phyloP scores from a whole-genome alignment of 305 asterid genomes.

The Fraxinus nigra region DNA sequence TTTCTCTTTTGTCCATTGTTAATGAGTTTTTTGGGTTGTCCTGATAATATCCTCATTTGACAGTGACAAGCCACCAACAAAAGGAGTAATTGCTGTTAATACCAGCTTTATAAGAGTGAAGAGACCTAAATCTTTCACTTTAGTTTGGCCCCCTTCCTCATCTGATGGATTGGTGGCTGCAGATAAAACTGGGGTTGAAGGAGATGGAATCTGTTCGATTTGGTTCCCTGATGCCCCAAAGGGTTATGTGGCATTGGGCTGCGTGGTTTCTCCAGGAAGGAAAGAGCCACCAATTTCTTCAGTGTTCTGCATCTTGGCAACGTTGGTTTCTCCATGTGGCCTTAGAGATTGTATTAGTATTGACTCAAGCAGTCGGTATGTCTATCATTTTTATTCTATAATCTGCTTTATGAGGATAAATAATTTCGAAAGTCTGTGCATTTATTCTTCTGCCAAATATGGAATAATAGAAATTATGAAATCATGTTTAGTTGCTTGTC shows the following conservation, averaged over 20 bases:
- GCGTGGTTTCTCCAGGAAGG: conserved; percentile 82
- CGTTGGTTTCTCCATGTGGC: conserved; percentile 82
- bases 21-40: conserved; percentile 7
- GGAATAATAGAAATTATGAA: background rate
- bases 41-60: conserved; percentile 25
- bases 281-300: conserved; percentile 73
- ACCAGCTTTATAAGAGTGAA: conserved; percentile 79
- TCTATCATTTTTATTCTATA: conserved; percentile 12
- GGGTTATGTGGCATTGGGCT: conserved; percentile 92
- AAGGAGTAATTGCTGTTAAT: conserved; percentile 86
- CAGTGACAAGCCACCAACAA: conserved; percentile 95
- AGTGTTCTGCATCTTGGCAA: conserved; percentile 75
- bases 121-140: conserved; percentile 78
- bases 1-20: conserved; percentile 18
- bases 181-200: conserved; percentile 30
- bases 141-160: conserved; percentile 62
- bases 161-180: conserved; percentile 24
- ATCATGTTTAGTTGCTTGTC: background rate
- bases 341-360: conserved; percentile 78
- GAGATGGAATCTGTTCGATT: conserved; percentile 58
- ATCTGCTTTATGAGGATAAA: background rate
- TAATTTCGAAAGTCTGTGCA: background rate
- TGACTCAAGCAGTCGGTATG: conserved; percentile 55
- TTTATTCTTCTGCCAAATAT: background rate
- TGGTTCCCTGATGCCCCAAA: conserved; percentile 97